Conservation (phyloP, 208 protist species). For the Balamuthia mandrillaris region DNA sequence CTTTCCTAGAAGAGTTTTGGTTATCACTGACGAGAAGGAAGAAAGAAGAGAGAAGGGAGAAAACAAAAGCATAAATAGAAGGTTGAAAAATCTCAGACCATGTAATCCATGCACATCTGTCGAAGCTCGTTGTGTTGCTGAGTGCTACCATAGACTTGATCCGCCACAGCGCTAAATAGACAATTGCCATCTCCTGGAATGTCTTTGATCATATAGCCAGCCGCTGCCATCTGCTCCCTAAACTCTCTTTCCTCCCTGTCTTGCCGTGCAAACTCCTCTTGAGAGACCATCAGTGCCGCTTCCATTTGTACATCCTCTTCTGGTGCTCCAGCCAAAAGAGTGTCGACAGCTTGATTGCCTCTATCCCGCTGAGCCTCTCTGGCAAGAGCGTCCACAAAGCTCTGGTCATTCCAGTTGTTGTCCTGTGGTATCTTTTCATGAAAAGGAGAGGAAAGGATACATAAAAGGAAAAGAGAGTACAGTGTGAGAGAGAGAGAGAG, state of each 20-base stretch:
- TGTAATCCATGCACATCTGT: slow-evolving; percentile 58
- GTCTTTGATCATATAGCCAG: background rate
- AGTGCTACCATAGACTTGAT: slow-evolving; percentile 55
- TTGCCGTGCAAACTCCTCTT: too few species aligned
- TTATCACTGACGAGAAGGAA: slow-evolving; percentile 32
- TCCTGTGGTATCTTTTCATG: too few species aligned
- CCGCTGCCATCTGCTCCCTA: background rate
- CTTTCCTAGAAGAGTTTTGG: background rate
- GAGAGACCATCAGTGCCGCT: too few species aligned
- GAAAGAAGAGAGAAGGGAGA: background rate
- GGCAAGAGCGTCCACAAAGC: too few species aligned
- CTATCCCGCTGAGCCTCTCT: too few species aligned
- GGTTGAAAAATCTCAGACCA: slow-evolving; percentile 23
- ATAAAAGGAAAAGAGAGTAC: too few species aligned
- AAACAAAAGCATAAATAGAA: slow-evolving; percentile 25
- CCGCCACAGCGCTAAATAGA: slow-evolving; percentile 58
- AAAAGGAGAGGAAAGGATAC: too few species aligned
- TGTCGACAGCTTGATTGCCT: too few species aligned
- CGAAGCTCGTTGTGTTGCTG: slow-evolving; percentile 53
- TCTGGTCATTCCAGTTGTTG: too few species aligned
- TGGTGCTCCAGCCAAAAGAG: too few species aligned
- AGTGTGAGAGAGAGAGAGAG: too few species aligned
- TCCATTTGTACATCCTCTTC: too few species aligned
- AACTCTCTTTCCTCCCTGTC: background rate
- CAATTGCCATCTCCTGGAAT: slow-evolving; percentile 61